phyloP scores from a whole-genome alignment of 805 yeast genomes.

The Lipomyces sp. region DNA sequence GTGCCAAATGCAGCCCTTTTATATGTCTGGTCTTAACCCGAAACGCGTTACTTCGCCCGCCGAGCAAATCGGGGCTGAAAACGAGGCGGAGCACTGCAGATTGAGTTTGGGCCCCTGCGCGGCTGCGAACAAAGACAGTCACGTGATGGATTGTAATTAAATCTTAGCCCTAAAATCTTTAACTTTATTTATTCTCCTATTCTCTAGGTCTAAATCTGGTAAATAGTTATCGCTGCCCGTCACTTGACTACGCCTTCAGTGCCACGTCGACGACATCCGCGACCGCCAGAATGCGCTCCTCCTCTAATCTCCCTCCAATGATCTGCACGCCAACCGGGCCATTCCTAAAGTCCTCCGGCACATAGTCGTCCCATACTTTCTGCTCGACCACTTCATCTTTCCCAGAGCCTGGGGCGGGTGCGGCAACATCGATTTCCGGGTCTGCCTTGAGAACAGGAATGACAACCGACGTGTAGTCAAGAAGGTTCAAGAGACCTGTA shows the following conservation, averaged over 20 bases:
- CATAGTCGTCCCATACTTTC: constrained; percentile 34
- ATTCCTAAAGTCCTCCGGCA: constrained; percentile 47
- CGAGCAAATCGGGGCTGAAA: not conserved
- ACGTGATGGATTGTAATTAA: too few species aligned
- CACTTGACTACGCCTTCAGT: constrained; percentile 15
- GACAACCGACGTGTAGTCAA: constrained; percentile 46
- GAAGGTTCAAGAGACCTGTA: constrained; percentile 45
- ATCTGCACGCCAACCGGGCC: constrained; percentile 59
- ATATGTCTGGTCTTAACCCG: not conserved
- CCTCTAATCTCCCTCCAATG: constrained; percentile 54
- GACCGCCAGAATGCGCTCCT: constrained; percentile 50
- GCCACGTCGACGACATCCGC: constrained; percentile 26
- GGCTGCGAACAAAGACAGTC: too few species aligned
- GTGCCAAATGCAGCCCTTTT: not conserved
- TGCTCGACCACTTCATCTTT: constrained; percentile 16
- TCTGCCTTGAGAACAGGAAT: constrained; percentile 51
- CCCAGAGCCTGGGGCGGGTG: constrained; percentile 26
- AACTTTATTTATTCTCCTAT: too few species aligned
- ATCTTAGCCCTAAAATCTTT: too few species aligned
- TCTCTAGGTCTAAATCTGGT: too few species aligned
- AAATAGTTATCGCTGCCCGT: too few species aligned
- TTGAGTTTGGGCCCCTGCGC: too few species aligned
- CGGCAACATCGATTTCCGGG: constrained; percentile 26
- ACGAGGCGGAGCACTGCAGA: too few species aligned
- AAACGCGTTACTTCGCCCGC: not conserved